A percentile compares a stretch with the other conserved stretches of the same genome.
phyloP scores from a whole-genome alignment of 768 basidiomycete genomes.

The Boletus pseudo-olivaceus region DNA sequence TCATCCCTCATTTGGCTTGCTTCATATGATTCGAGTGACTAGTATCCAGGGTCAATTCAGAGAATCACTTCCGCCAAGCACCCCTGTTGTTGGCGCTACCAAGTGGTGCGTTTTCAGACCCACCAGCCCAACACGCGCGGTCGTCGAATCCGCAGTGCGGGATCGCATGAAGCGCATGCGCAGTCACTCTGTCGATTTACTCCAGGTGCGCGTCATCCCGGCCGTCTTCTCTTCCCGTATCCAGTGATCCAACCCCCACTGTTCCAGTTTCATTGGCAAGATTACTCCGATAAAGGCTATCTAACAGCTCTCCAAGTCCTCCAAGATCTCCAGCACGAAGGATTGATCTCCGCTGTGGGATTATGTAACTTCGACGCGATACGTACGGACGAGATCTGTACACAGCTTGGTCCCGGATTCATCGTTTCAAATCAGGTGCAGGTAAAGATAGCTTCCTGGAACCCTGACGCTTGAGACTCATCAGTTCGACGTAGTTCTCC shows the following conservation, averaged over 20 bases:
- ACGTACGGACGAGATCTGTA: slow-evolving; percentile 77
- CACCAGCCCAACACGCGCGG: slow-evolving; percentile 45
- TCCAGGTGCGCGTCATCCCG: slow-evolving; percentile 50
- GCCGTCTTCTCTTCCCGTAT: not conserved
- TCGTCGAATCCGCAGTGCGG: slow-evolving; percentile 60
- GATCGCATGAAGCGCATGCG: slow-evolving; percentile 73
- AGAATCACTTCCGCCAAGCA: slow-evolving; percentile 38
- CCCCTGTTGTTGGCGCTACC: slow-evolving; percentile 64
- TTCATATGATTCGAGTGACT: not conserved
- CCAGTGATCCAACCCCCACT: not conserved
- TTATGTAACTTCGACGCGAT: slow-evolving; percentile 80
- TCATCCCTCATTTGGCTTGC: slow-evolving; percentile 4
- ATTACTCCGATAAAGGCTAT: slow-evolving; percentile 52
- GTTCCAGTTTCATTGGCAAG: slow-evolving; percentile 75
- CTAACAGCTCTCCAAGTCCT: slow-evolving; percentile 49
- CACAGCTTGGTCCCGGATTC: slow-evolving; percentile 61
- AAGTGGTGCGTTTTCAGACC: slow-evolving; percentile 83
- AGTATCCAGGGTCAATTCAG: slow-evolving; percentile 72
- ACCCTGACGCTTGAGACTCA: slow-evolving; percentile 9
- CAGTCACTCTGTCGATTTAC: slow-evolving; percentile 55
- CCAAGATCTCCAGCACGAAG: slow-evolving; percentile 54
- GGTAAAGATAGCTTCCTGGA: slow-evolving; percentile 36
- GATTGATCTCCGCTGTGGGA: slow-evolving; percentile 62
- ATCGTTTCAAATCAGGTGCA: slow-evolving; percentile 84
- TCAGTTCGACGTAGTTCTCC: slow-evolving; percentile 54